These are phyloP conservation scores for Carex parvula DNA, from an alignment of 176 grass and related monocot species.

Conservation along the genomic window DNA sequence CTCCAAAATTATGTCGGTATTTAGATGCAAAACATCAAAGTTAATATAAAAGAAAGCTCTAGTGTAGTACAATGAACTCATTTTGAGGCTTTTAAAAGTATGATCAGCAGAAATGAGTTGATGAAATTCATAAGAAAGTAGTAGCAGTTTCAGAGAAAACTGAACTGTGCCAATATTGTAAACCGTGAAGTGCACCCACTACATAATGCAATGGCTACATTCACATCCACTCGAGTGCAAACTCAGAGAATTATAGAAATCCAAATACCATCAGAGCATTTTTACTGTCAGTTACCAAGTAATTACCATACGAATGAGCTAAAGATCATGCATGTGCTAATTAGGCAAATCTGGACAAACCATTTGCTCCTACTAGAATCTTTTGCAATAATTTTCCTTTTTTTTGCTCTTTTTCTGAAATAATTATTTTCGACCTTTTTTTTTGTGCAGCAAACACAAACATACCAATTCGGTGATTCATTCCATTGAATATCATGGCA, in stretches of 20 bases:
- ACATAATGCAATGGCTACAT: not conserved
- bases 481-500: not conserved
- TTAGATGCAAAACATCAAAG: not conserved
- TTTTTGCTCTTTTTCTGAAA: not conserved
- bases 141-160: not conserved
- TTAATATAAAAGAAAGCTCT: not conserved
- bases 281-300: not conserved
- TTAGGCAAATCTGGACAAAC: not conserved
- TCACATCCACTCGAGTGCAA: not conserved
- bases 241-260: not conserved
- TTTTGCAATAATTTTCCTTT: not conserved
- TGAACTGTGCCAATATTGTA: not conserved
- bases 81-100: not conserved
- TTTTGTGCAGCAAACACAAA: not conserved
- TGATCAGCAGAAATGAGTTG: not conserved
- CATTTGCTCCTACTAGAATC: not conserved
- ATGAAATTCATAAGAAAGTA: not conserved
- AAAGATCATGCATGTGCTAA: not conserved
- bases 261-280: not conserved
- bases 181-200: not conserved
- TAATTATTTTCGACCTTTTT: not conserved
- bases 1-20: not conserved
- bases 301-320: not conserved
- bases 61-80: not conserved
- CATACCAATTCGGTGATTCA: not conserved